These are phyloP conservation scores for Fusarium veterinarium DNA, from an alignment of 2,329 filamentous ascomycete genomes.

Conservation along the genomic window DNA sequence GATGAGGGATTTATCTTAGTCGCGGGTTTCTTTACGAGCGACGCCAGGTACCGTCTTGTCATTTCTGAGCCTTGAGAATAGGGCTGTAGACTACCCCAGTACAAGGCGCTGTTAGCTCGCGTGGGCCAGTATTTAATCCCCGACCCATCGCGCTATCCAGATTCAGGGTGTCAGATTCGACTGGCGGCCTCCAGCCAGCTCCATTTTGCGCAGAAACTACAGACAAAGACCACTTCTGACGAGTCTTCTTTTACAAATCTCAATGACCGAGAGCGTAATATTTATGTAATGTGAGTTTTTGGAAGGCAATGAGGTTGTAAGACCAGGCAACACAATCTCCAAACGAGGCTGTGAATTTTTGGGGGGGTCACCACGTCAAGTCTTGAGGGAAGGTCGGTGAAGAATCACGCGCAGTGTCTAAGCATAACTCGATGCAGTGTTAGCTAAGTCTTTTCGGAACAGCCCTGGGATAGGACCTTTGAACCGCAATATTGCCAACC, in stretches of 20 bases:
- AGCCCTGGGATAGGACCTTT: background rate
- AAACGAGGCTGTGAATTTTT: accelerated
- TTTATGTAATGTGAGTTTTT: background rate
- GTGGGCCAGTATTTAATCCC: background rate
- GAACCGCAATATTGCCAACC: too few relatives aligned
- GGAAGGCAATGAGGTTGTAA: background rate
- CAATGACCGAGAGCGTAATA: background rate
- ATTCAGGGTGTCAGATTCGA: background rate
- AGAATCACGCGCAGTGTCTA: too few relatives aligned
- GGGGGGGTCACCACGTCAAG: accelerated
- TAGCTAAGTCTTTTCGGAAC: accelerated
- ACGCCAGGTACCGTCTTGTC: background rate
- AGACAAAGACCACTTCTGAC: too few relatives aligned
- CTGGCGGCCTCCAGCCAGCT: background rate
- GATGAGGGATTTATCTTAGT: background rate
- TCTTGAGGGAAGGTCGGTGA: background rate
- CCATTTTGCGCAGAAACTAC: background rate
- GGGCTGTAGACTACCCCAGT: background rate
- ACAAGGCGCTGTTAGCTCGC: background rate
- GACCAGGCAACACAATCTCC: background rate
- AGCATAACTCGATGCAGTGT: background rate
- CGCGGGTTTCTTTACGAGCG: background rate
- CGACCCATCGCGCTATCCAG: background rate
- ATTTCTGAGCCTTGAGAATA: background rate
- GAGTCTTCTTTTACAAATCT: accelerated